Evolutionary conservation across 768 basidiomycete genomes (phyloP), one percentile per base, ranked within the genome.

Genomic region (Pholiota conissans): DNA sequence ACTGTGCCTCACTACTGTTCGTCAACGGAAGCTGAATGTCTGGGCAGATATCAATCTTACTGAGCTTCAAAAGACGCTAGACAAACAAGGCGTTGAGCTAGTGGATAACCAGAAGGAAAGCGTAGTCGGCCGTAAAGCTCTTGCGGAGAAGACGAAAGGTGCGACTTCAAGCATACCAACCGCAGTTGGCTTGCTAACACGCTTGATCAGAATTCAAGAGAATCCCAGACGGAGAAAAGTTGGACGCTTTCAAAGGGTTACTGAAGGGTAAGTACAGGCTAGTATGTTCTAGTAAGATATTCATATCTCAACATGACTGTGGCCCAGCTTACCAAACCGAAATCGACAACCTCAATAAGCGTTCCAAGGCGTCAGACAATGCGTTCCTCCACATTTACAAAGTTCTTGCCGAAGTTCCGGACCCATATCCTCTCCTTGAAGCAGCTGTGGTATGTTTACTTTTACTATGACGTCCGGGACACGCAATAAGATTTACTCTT

Each of bases 81-180:
- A 98, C 73, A 78, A 82, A 5, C 96, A 98, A 60, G 95, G 95
- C 3, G 81, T 98, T 30, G 95, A 98, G 73, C 81, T 99, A 13
- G 95, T 99, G 20, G 95, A 98, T 79, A 95, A 95, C 74, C 95
- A 98, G 79, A 99, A 98, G 77, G 96, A 98, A 77, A 93, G 91
- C 62, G 81, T 98, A 45, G 80, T 99, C 2, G 95, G 95, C 9
- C 83, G 97, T 40, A 99, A 98, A 73, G 90, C 87, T 53, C 79
- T 99, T 20, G 93, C 96, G 1, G 97, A 98, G 75, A 89, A 91
- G 71, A 99, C 97, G 0, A 92, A 96, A 79, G 96, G 96, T 91
- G n/a, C n/a, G 71, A 32, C 39, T n/a, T 18, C 24, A 13, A 8
- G 14, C 29, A 37, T 9, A 37, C 6, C 34, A 27, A 10, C 10